Base-by-base conservation (phyloP, 495 filamentous ascomycete genomes). In the Hypoxylon cercidicola region DNA sequence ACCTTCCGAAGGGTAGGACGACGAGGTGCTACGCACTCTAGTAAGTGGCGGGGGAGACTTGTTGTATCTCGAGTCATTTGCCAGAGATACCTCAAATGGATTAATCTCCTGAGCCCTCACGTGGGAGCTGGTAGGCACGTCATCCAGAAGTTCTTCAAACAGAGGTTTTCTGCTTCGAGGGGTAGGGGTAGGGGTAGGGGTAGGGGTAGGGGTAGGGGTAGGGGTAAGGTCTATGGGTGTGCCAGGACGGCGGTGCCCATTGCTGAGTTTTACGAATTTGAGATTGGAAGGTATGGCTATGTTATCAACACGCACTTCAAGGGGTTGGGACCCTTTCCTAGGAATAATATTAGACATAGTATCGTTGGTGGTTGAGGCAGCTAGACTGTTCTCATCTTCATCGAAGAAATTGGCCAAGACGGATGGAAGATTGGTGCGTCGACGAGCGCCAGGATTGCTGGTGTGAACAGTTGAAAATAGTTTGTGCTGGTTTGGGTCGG, bases 1-100 rank as follows among this genome's bases (percentile, higher is more conserved):
- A n/a, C 71, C 71, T 56, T 74, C 69, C n/a, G 68, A 67, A 21
- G 71, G 71, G 34, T 74, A 74, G 9, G 65, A 74, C 30, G 71
- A 74, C 13, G 71, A 72, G 8, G 48, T 19, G 11, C 68, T 71
- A 16, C 56, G 60, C 11, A 57, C 32, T 50, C 60, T 59, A 32
- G 48, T 54, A n/a, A 55, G 16, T 1, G 48, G 19, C 0, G 4
- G 3, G 9, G 53, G 47, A 19, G 55, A 53, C 5, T 34, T 47
- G 1, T 37, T 13, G 30, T 11, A n/a, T 21, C n/a, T 23, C 12
- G 23, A 32, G 19, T 44, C 10, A 6, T 15, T 53, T 11, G 15
- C 21, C 16, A 20, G 20, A 34, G 39, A 49, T 34, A 35, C 37
- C 1, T 12, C 49, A 30, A 11, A 20, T 23, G 13, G 40, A 15